phyloP scores from a whole-genome alignment of 176 grass and related monocot species.

The Oryza longistaminata region DNA sequence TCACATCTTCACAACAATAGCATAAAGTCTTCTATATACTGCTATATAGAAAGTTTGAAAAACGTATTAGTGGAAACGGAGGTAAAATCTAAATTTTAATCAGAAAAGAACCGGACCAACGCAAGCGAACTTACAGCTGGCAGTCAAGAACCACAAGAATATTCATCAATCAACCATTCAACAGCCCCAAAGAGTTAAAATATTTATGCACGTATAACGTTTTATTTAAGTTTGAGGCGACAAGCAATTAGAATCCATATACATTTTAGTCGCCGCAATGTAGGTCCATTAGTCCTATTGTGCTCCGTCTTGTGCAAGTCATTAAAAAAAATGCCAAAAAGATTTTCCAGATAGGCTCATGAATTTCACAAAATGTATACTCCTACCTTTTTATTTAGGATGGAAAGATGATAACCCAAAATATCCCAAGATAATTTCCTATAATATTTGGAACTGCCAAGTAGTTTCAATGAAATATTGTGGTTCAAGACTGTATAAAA shows the following conservation, averaged over 20 bases:
- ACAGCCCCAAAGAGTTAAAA: neutral
- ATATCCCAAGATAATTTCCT: neutral
- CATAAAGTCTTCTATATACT: no score
- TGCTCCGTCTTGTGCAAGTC: no score
- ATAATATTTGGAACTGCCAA: slow-evolving; percentile 16
- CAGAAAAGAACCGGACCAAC: no score
- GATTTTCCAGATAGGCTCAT: neutral
- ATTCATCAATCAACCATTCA: neutral
- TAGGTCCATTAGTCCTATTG: no score
- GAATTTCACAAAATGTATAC: neutral
- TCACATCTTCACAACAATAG: no score
- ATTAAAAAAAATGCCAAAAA: neutral
- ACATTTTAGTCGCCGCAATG: neutral
- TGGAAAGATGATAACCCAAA: neutral
- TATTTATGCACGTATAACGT: neutral
- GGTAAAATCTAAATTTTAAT: no score
- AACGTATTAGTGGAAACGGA: no score
- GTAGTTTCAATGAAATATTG: neutral
- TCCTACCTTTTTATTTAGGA: no score
- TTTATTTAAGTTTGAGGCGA: neutral
- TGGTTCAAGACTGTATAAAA: neutral
- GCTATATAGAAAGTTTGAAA: no score
- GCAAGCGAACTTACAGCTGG: no score
- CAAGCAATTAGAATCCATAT: neutral
- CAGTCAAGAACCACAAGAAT: neutral